phyloP scores from a whole-genome alignment of 1,139 yeast species.

The Arxiozyma slooffiae region DNA sequence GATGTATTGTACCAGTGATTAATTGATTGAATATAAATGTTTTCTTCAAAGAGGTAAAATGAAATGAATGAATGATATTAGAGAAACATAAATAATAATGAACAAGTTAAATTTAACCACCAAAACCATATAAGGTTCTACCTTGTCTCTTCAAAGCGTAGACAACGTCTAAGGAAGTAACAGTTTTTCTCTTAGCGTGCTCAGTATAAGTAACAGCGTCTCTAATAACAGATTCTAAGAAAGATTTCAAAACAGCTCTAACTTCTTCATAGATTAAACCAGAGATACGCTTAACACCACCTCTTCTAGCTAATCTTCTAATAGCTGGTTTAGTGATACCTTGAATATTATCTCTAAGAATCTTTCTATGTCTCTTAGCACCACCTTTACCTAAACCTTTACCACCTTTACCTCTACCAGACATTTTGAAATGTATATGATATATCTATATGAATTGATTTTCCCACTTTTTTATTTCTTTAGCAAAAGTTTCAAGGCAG shows the following conservation, averaged over 20 bases:
- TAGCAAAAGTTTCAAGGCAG: neutral
- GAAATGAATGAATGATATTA: neutral
- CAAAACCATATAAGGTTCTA: constrained; percentile 99
- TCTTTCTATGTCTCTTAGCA: constrained; percentile 99
- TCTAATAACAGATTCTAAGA: constrained; percentile 95
- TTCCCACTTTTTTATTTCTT: neutral
- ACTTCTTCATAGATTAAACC: constrained; percentile 98
- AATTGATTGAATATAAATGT: constrained; percentile 1
- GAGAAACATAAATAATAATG: neutral
- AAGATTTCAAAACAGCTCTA: constrained; percentile 90
- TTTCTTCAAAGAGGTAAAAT: neutral
- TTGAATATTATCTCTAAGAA: constrained; percentile 97
- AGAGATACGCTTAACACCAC: constrained; percentile 99
- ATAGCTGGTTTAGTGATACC: constrained; percentile 99
- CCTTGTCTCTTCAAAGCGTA: constrained; percentile 99
- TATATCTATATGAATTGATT: constrained; percentile 3
- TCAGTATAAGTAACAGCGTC: constrained; percentile 99
- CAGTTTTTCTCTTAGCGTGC: constrained; percentile 99
- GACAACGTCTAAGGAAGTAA: constrained; percentile 95
- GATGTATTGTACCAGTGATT: neutral
- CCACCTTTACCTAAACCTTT: constrained; percentile 99
- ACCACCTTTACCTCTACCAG: constrained; percentile 99
- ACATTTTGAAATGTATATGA: constrained; percentile 46
- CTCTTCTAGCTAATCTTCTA: constrained; percentile 99
- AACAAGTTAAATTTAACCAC: constrained; percentile 55